These are phyloP conservation scores for Neofusicoccum laricinum DNA, from an alignment of 2,329 filamentous ascomycete species.

Conservation along the genomic window DNA sequence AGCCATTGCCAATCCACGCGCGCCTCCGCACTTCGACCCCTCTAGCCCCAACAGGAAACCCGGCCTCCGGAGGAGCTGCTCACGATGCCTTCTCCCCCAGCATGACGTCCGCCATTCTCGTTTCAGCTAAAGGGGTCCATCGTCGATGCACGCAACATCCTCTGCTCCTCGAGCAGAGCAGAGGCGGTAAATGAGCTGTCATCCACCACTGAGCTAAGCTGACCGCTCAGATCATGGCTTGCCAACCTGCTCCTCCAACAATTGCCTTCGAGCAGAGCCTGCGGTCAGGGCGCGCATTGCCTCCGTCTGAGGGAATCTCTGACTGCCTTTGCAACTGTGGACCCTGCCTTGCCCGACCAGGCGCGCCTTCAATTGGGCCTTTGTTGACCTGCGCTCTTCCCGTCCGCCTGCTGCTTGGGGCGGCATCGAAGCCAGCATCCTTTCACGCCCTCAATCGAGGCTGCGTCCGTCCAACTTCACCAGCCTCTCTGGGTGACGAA, in stretches of 20 bases:
- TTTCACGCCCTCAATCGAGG: not conserved
- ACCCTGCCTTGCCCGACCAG: no score
- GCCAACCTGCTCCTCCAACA: no score
- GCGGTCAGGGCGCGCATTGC: no score
- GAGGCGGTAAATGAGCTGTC: not conserved
- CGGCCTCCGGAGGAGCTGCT: not conserved
- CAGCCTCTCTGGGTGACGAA: constrained; percentile 3
- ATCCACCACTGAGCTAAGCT: not conserved
- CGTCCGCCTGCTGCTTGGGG: not conserved
- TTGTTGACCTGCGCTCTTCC: no score
- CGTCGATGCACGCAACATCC: not conserved
- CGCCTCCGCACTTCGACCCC: not conserved
- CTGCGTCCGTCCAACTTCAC: not conserved
- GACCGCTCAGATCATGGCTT: not conserved
- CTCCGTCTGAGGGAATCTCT: not conserved
- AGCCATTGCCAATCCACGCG: not conserved
- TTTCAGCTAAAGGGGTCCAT: no score
- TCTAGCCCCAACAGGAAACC: not conserved
- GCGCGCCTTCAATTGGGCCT: no score
- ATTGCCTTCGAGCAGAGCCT: no score
- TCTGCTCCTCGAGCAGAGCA: not conserved
- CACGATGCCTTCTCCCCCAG: not conserved
- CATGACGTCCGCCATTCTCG: not conserved
- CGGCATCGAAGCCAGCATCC: no score
- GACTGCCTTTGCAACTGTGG: not conserved